phyloP scores from a whole-genome alignment of 805 yeast genomes.

The Schwanniomyces pseudopolymorphus region DNA sequence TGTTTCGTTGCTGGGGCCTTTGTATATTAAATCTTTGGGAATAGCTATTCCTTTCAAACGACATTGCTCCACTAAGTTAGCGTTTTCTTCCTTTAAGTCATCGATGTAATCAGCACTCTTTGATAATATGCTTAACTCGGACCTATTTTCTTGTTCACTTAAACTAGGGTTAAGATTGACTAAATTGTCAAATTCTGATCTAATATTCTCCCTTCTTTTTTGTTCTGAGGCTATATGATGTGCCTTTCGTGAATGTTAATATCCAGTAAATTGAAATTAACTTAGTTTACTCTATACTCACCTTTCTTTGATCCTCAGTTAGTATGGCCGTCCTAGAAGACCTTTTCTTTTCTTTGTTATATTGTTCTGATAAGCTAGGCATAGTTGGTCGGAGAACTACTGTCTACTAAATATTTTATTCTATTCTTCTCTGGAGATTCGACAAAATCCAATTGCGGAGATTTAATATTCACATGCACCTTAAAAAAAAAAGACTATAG shows the following conservation, averaged over 20 bases:
- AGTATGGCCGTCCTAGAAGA: slow-evolving; percentile 27
- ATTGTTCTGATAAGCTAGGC: not conserved
- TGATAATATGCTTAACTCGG: slow-evolving; percentile 73
- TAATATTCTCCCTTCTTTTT: slow-evolving; percentile 79
- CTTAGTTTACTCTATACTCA: slow-evolving; percentile 11
- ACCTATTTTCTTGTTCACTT: slow-evolving; percentile 66
- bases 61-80: slow-evolving; percentile 41
- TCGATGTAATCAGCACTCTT: slow-evolving; percentile 60
- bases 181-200: slow-evolving; percentile 76
- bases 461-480: not conserved
- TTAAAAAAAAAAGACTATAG: not conserved
- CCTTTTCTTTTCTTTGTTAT: slow-evolving; percentile 11
- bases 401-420: not conserved
- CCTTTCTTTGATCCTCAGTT: slow-evolving; percentile 38
- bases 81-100: slow-evolving; percentile 50
- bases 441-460: not conserved
- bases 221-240: slow-evolving; percentile 86
- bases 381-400: not conserved
- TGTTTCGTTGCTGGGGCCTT: slow-evolving; percentile 20
- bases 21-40: slow-evolving; percentile 38
- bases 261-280: not conserved
- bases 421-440: not conserved
- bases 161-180: slow-evolving; percentile 76
- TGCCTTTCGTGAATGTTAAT: slow-evolving; percentile 36
- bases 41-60: slow-evolving; percentile 38